Base-by-base conservation (phyloP, 78 protist genomes). In the Pelomyxa schiedti region DNA sequence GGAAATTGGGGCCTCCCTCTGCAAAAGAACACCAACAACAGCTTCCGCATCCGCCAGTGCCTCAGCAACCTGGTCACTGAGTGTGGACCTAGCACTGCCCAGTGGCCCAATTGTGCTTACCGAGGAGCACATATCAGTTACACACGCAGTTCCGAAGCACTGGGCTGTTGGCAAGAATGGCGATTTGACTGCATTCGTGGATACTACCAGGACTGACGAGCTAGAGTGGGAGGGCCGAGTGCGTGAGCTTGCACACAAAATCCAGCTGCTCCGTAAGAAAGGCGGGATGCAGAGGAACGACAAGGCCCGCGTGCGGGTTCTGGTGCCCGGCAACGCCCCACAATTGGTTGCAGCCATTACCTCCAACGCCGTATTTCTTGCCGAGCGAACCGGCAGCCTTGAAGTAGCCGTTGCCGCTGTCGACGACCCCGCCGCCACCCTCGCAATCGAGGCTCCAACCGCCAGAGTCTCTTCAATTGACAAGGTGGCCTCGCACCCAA, bases 201-300 rank as follows among this genome's bases (percentile, higher is more conserved):
- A 69, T 43, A 69, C 73, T 26, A 69, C 73, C 28, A 8, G 73
- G 24, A 32, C 73, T 9, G 42, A 9, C 4, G 24, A 26, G 8
- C 41, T 69, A 8, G 37, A 32, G 4, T 43, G 24, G 16, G 73
- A 69, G 73, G 73, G 73, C 4, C 36, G 36, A 41, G 26, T 26
- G 8, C 4, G 73, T 3, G 73, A 69, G 36, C 36, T 69, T 41
- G 36, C 36, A 4, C 30, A 43, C 24, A 8, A 26, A 43, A 37
- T 69, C 4, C 73, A 69, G 36, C 38, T 69, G 37, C 42, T 32
- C 64, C 24, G 73, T 32, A 69, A 69, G 73, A n/a, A 32, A 5
- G 58, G 32, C 58, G 16, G 58, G 32, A 16, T 47, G 32, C 16
- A 47, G 58, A 16, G 58, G 32, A 47, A 16, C 58, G 58, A 47